A percentile compares a stretch with the other conserved stretches of the same genome.
phyloP scores from a whole-genome alignment of 768 basidiomycete genomes.

The Leccinum variicolor region DNA sequence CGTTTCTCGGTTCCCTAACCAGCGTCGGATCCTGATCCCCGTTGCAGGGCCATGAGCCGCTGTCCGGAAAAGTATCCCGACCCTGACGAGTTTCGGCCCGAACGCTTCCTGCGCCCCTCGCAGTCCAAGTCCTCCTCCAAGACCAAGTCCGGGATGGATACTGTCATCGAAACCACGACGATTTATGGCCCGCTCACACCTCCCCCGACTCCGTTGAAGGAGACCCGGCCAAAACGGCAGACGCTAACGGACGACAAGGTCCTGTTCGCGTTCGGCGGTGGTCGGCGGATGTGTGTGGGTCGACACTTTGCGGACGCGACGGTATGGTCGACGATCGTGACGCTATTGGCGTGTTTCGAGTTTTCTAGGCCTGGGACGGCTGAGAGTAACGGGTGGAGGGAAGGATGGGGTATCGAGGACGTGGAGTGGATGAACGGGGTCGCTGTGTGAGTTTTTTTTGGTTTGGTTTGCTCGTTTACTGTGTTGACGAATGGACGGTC shows the following conservation, averaged over 20 bases:
- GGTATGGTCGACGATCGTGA: slow-evolving; percentile 3
- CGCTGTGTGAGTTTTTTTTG: neutral
- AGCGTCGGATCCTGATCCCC: no score
- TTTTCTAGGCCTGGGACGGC: neutral
- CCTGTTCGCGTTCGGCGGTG: neutral
- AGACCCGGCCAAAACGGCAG: neutral
- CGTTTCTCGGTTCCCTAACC: neutral
- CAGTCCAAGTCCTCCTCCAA: neutral
- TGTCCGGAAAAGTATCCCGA: neutral
- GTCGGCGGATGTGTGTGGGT: neutral
- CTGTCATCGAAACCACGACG: no score
- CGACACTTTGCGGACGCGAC: neutral
- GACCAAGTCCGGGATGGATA: neutral
- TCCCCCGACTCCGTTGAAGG: no score
- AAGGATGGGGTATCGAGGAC: neutral
- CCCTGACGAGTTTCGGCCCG: neutral
- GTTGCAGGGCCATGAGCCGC: slow-evolving; percentile 1
- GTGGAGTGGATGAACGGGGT: slow-evolving; percentile 3
- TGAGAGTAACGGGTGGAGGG: neutral
- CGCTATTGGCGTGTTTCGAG: slow-evolving; percentile 4
- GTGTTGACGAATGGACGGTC: neutral
- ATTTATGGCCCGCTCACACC: no score
- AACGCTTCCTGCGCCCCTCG: neutral
- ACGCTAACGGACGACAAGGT: neutral
- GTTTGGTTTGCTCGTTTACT: neutral